These are phyloP conservation scores for Filosporella fistucella DNA, from an alignment of 495 filamentous ascomycete genomes.

Conservation along the genomic window DNA sequence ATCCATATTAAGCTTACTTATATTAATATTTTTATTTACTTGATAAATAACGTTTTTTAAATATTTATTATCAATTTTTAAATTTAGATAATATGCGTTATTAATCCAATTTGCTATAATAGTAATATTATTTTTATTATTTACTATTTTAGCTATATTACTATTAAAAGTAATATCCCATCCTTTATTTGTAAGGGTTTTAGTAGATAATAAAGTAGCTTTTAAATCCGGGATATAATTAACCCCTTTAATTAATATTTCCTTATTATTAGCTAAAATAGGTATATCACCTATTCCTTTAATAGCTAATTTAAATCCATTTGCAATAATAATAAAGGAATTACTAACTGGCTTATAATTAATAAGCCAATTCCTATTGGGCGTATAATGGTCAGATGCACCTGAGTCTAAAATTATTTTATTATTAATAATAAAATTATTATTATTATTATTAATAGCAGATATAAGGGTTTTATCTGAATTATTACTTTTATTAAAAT, in stretches of 20 bases:
- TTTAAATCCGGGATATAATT: slow-evolving; percentile 9
- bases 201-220: slow-evolving; percentile 10
- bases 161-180: slow-evolving; percentile 6
- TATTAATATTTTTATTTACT: slow-evolving; percentile 1
- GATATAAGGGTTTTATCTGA: background rate
- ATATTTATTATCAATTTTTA: slow-evolving; percentile 5
- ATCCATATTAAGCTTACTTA: no score
- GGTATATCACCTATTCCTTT: slow-evolving; percentile 9
- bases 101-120: slow-evolving; percentile 1
- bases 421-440: background rate
- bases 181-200: slow-evolving; percentile 7
- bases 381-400: slow-evolving; percentile 6
- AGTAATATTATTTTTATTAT: slow-evolving; percentile 3
- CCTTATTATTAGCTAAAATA: slow-evolving; percentile 6
- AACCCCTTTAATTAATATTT: slow-evolving; percentile 10
- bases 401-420: slow-evolving; percentile 9
- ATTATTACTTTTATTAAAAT: background rate
- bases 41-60: slow-evolving; percentile 2
- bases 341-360: slow-evolving; percentile 9
- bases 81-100: slow-evolving; percentile 13
- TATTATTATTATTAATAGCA: background rate
- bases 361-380: slow-evolving; percentile 9
- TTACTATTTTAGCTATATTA: background rate
- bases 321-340: background rate
- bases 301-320: slow-evolving; percentile 2